Conservation (phyloP, 768 basidiomycete genomes). For the Suillus lakei region DNA sequence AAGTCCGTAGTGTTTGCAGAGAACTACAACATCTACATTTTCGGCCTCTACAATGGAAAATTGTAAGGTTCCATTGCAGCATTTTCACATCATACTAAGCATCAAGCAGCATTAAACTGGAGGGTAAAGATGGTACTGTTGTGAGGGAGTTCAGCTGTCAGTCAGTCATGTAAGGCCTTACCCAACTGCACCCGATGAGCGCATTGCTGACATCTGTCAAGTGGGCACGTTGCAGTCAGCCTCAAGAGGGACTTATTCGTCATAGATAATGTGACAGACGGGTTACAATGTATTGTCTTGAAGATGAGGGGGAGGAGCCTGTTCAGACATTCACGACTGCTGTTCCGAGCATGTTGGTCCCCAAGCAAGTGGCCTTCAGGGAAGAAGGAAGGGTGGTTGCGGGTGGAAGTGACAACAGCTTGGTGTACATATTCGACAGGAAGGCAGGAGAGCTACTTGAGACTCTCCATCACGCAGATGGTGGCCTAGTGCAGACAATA, state of each 20-base stretch:
- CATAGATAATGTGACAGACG: conserved; percentile 12
- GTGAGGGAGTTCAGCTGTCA: conserved; percentile 7
- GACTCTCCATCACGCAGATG: no score
- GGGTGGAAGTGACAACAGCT: no score
- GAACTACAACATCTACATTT: conserved; percentile 4
- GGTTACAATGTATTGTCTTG: conserved; percentile 12
- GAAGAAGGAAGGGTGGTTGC: no score
- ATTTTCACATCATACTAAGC: neutral
- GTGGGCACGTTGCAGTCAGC: conserved; percentile 12
- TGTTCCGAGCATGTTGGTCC: no score
- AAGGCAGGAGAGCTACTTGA: no score
- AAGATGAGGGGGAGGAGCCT: neutral
- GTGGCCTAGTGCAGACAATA: no score
- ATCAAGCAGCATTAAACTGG: conserved; percentile 11
- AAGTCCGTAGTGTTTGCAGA: neutral
- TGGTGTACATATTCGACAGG: no score
- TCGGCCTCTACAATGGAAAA: conserved; percentile 15
- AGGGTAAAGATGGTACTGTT: neutral
- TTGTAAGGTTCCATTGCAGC: conserved; percentile 11
- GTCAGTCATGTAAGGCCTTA: conserved; percentile 13
- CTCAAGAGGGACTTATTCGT: conserved; percentile 5
- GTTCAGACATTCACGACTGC: no score
- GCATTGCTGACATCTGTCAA: neutral
- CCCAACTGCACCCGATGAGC: neutral
- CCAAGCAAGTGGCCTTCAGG: no score